Evolutionary conservation across 345 rosid genomes (phyloP).

Genomic region (Ceriops zippeliana): DNA sequence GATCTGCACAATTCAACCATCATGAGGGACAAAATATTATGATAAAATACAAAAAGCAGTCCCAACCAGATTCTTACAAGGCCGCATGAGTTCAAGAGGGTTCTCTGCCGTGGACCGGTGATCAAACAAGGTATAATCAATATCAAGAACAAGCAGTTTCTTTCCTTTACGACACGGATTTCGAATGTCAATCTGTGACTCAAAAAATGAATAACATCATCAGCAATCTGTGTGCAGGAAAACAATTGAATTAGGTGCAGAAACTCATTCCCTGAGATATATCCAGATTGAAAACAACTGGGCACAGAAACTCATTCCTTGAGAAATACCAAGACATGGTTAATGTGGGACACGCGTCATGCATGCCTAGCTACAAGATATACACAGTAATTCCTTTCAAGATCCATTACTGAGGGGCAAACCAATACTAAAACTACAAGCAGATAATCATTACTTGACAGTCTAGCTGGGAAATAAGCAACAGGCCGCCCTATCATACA

Average conservation of each 20-base stretch:
- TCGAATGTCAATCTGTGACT: constrained; percentile 57
- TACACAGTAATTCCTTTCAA: background rate
- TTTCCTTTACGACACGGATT: constrained; percentile 83
- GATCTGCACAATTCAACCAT: constrained; percentile 49
- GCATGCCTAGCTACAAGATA: background rate
- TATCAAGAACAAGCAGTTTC: constrained; percentile 87
- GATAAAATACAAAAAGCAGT: background rate
- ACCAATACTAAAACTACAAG: background rate
- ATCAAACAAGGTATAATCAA: constrained; percentile 93
- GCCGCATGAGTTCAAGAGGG: constrained; percentile 90
- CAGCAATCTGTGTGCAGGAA: background rate
- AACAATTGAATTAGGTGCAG: background rate
- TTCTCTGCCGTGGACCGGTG: constrained; percentile 93
- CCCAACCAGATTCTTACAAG: constrained; percentile 48
- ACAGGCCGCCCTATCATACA: too few species aligned
- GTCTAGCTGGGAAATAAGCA: too few species aligned
- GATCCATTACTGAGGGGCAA: background rate
- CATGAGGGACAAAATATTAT: constrained; percentile 6
- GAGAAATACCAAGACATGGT: background rate
- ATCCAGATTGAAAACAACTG: too few species aligned
- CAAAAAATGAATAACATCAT: constrained; percentile 5
- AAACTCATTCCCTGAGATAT: too few species aligned
- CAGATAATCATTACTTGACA: too few species aligned
- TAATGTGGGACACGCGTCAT: background rate
- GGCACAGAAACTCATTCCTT: too few species aligned